Evolutionary conservation across 768 basidiomycete species (phyloP).

Genomic region (Kwoniella sp.): DNA sequence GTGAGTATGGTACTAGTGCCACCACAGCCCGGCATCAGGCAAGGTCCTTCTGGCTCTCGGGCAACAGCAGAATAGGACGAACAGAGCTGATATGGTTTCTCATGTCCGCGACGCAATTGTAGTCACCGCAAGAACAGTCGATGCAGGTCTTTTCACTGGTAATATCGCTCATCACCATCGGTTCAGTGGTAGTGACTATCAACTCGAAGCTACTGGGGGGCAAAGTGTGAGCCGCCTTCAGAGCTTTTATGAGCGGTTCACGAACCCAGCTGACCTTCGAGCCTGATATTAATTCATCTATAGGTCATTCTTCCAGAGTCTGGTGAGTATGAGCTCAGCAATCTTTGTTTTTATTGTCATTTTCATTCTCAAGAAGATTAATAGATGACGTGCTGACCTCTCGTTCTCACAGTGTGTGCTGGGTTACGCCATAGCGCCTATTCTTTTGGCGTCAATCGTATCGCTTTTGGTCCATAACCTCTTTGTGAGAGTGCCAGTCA

Average conservation of each 20-base stretch:
- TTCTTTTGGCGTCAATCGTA: constrained; percentile 85
- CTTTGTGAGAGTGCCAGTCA: constrained; percentile 82
- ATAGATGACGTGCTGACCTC: neutral
- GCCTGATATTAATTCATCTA: neutral
- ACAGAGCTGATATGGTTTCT: too few species aligned
- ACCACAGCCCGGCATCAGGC: too few species aligned
- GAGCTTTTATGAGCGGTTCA: too few species aligned
- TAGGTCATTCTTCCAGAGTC: constrained; percentile 92
- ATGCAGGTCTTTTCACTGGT: constrained; percentile 90
- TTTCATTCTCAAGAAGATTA: neutral
- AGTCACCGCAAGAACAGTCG: constrained; percentile 82
- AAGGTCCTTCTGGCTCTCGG: too few species aligned
- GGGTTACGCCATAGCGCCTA: constrained; percentile 92
- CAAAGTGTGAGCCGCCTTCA: constrained; percentile 53
- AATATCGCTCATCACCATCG: constrained; percentile 87
- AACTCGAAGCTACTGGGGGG: constrained; percentile 74
- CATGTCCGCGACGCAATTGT: too few species aligned
- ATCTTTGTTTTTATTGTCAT: too few species aligned
- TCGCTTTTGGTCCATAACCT: constrained; percentile 77
- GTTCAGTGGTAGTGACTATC: constrained; percentile 87
- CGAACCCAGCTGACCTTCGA: neutral
- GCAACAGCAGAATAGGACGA: too few species aligned
- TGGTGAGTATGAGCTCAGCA: constrained; percentile 57
- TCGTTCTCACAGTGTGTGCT: constrained; percentile 66
- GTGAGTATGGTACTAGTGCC: too few species aligned